Evolutionary conservation across 139 green algal genomes (phyloP).

Genomic region (Pleodorina starrii): DNA sequence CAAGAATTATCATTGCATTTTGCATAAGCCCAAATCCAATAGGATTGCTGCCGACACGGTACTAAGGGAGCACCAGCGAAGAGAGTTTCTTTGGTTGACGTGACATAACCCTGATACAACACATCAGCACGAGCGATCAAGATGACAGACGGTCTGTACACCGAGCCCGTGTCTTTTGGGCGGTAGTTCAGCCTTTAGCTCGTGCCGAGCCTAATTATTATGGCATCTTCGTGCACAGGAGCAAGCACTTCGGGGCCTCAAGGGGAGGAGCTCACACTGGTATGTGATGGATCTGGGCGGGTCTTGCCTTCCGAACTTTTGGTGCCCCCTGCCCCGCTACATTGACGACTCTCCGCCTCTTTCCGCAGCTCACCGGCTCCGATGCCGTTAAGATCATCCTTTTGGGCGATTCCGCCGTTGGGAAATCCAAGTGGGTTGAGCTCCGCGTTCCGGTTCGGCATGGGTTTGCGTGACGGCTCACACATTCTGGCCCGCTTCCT

Average conservation of each 20-base stretch:
- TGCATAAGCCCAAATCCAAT: no score
- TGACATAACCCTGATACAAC: no score
- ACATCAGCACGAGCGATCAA: no score
- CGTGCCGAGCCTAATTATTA: no score
- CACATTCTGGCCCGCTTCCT: neutral
- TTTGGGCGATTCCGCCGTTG: constrained; percentile 77
- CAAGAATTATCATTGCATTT: no score
- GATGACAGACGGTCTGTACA: constrained; percentile 1
- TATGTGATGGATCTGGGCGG: neutral
- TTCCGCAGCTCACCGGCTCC: constrained; percentile 63
- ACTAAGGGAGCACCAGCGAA: no score
- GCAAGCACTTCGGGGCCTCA: constrained; percentile 53
- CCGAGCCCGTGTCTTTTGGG: neutral
- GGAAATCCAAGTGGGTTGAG: constrained; percentile 77
- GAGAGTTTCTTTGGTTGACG: no score
- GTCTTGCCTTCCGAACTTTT: neutral
- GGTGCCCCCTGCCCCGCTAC: neutral
- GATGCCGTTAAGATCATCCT: constrained; percentile 75
- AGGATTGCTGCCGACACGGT: no score
- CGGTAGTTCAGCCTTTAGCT: neutral
- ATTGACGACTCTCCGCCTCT: neutral
- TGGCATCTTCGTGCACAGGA: constrained; percentile 3
- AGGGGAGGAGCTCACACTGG: constrained; percentile 66
- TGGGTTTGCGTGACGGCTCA: neutral
- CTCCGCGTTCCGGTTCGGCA: neutral